Conservation (phyloP, 495 filamentous ascomycete genomes). For the Oleoguttula mirabilis region DNA sequence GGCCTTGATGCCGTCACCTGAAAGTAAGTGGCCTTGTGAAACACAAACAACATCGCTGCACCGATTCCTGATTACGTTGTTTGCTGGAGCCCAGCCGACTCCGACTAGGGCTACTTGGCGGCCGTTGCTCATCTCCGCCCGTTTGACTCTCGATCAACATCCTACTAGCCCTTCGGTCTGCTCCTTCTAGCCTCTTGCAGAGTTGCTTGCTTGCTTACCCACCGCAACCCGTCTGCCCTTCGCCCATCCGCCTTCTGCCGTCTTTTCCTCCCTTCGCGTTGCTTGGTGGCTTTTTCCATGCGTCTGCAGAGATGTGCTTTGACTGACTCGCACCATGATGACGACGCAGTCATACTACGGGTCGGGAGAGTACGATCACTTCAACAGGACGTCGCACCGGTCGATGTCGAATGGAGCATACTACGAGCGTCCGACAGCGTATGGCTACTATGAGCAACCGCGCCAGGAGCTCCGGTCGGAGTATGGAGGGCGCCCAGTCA, state of each 20-base stretch:
- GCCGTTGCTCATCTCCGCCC: no score
- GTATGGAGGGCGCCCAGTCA: background rate
- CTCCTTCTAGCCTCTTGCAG: no score
- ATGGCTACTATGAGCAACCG: slow-evolving; percentile 8
- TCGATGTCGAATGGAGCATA: background rate
- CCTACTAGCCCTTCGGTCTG: no score
- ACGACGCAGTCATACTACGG: slow-evolving; percentile 11
- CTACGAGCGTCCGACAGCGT: slow-evolving; percentile 11
- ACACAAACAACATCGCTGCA: no score
- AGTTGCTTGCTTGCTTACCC: no score
- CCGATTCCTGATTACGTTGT: no score
- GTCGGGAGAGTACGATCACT: slow-evolving; percentile 2
- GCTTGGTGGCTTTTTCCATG: slow-evolving; percentile 13
- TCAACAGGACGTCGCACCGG: slow-evolving; percentile 8
- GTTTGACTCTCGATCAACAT: no score
- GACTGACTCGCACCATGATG: slow-evolving; percentile 6
- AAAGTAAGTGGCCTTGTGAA: no score
- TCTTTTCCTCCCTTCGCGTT: background rate
- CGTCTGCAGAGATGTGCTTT: slow-evolving; percentile 6
- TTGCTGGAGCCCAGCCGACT: no score
- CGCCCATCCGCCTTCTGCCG: background rate
- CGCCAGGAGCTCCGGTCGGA: slow-evolving; percentile 2
- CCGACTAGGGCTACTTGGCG: no score
- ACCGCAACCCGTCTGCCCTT: no score
- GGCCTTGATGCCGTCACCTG: no score